phyloP scores from a whole-genome alignment of 805 yeast species.

The Clavispora santaluciae region DNA sequence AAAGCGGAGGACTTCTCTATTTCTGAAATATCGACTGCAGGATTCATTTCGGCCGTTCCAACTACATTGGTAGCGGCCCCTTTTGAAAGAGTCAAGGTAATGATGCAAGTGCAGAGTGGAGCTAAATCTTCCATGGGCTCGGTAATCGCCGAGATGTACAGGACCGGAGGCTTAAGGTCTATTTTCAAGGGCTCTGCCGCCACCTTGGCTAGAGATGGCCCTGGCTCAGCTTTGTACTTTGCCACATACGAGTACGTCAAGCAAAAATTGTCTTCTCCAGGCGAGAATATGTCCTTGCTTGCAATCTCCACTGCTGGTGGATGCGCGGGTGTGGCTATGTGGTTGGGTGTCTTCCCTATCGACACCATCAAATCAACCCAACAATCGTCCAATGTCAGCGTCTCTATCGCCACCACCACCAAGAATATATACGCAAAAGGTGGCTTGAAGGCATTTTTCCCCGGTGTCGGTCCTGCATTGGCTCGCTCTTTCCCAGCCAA shows the following conservation, averaged over 20 bases:
- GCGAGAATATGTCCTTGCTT: conserved; percentile 56
- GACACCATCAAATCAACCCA: conserved; percentile 89
- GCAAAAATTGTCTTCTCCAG: conserved; percentile 51
- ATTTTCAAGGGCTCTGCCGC: conserved; percentile 89
- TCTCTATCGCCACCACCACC: conserved; percentile 62
- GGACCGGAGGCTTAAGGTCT: conserved; percentile 77
- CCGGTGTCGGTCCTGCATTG: conserved; percentile 94
- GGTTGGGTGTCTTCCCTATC: conserved; percentile 93
- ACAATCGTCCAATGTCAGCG: conserved; percentile 54
- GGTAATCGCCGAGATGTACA: conserved; percentile 63
- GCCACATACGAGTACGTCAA: conserved; percentile 89
- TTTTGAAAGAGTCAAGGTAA: conserved; percentile 91
- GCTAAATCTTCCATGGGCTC: conserved; percentile 44
- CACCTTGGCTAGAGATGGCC: conserved; percentile 94
- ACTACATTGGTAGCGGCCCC: conserved; percentile 97
- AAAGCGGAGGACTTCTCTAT: conserved; percentile 47
- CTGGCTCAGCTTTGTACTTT: conserved; percentile 93
- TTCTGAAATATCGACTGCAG: conserved; percentile 80
- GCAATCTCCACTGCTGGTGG: conserved; percentile 92
- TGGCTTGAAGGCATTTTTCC: conserved; percentile 90
- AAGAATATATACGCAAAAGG: conserved; percentile 64
- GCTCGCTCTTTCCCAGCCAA: conserved; percentile 96
- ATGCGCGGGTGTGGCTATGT: conserved; percentile 93
- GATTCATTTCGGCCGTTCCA: conserved; percentile 90
- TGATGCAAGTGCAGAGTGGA: conserved; percentile 70